These are phyloP conservation scores for Tylopilus sp. DNA, from an alignment of 768 basidiomycete genomes.

Conservation along the genomic window DNA sequence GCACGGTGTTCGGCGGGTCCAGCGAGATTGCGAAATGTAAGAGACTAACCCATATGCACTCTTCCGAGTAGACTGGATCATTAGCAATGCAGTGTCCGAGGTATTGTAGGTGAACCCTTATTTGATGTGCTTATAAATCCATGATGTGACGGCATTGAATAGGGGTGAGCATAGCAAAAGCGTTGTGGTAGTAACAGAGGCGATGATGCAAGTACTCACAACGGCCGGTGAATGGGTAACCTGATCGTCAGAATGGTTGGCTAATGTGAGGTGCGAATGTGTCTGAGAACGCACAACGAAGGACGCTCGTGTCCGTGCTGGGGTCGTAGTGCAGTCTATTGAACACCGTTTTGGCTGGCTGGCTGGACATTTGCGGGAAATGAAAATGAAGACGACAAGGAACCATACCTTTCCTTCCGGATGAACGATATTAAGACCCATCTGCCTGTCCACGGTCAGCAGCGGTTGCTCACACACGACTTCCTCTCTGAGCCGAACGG, in stretches of 20 bases:
- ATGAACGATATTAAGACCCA: conserved; percentile 95
- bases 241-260: conserved; percentile 35
- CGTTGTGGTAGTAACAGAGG: background rate
- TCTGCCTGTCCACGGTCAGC: conserved; percentile 90
- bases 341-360: conserved; percentile 91
- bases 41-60: conserved; percentile 66
- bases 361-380: background rate
- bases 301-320: conserved; percentile 77
- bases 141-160: conserved; percentile 8
- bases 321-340: conserved; percentile 76
- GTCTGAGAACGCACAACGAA: conserved; percentile 58
- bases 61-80: conserved; percentile 88
- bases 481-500: conserved; percentile 53
- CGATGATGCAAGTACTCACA: conserved; percentile 51
- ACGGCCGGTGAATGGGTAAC: conserved; percentile 86
- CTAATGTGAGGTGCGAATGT: background rate
- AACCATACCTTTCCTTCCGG: conserved; percentile 82
- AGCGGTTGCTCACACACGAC: conserved; percentile 83
- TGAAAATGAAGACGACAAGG: background rate
- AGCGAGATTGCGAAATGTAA: background rate
- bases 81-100: conserved; percentile 93
- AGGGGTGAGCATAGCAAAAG: background rate
- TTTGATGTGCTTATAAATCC: conserved; percentile 76
- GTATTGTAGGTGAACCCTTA: conserved; percentile 94
- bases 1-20: background rate